These are phyloP conservation scores for Endothia cerciana DNA, from an alignment of 2,329 filamentous ascomycete species.

Conservation along the genomic window DNA sequence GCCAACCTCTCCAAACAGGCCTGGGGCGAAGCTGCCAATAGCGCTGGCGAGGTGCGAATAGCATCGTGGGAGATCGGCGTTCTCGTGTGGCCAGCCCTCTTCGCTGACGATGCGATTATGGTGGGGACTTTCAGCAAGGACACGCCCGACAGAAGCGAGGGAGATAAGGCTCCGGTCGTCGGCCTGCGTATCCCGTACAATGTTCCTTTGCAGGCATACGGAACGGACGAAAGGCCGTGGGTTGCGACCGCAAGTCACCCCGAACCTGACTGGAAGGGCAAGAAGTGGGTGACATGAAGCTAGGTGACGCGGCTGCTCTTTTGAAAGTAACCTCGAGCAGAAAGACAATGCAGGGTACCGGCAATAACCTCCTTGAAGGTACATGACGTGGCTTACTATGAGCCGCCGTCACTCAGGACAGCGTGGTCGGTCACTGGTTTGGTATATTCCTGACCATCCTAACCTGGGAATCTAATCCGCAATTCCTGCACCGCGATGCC, in stretches of 20 bases:
- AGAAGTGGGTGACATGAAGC: slow-evolving; percentile 41
- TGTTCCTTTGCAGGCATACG: slow-evolving; percentile 72
- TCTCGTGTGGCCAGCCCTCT: slow-evolving; percentile 74
- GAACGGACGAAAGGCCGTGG: slow-evolving; percentile 71
- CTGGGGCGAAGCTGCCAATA: slow-evolving; percentile 71
- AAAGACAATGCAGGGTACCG: background rate
- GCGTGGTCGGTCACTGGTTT: background rate
- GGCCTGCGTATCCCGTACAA: slow-evolving; percentile 84
- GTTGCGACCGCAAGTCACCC: slow-evolving; percentile 64
- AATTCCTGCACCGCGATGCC: slow-evolving; percentile 2
- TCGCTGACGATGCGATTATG: slow-evolving; percentile 60
- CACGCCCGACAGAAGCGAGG: slow-evolving; percentile 43
- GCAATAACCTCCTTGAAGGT: no score
- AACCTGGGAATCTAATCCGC: background rate
- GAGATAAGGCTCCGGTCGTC: slow-evolving; percentile 49
- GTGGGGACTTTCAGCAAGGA: slow-evolving; percentile 70
- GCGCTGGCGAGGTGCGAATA: slow-evolving; percentile 66
- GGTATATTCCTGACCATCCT: background rate
- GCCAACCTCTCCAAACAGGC: slow-evolving; percentile 91
- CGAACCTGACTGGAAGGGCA: slow-evolving; percentile 65
- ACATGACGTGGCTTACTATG: background rate
- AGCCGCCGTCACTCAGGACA: background rate
- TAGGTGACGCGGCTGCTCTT: background rate
- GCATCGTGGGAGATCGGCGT: slow-evolving; percentile 86
- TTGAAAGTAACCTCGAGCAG: background rate